Base-by-base conservation (phyloP, 495 filamentous ascomycete genomes). In the Tuber microsphaerosporum region DNA sequence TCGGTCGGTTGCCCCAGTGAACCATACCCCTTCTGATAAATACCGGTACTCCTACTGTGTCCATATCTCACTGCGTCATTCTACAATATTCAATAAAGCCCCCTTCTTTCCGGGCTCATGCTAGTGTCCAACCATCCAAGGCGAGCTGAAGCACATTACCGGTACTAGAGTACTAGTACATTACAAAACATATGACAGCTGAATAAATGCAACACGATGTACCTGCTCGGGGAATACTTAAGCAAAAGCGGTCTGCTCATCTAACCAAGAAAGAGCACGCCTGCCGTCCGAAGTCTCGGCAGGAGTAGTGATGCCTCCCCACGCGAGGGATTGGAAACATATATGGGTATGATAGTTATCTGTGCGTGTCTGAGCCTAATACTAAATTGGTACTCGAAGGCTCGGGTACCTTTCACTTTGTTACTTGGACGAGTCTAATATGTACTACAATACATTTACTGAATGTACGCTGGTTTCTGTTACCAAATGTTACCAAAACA, bases 401-500 rank as follows among this genome's bases (percentile, higher is more conserved):
- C 0, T 6, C 39, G 4, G 39, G 39, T 5, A 41, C 39, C 39
- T 5, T 3, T 41, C 5, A 41, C 39, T 2, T 41, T 41, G 39
- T 41, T 41, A 5, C 39, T 41, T 41, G 39, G n/a, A n/a, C n/a
- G n/a, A n/a, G n/a, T n/a, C n/a, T n/a, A n/a, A n/a, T n/a, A n/a
- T n/a, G n/a, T n/a, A n/a, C n/a, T n/a, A n/a, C n/a, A n/a, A n/a
- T n/a, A n/a, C n/a, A n/a, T n/a, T n/a, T 41, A 41, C 39, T 41
- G 39, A 5, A 41, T 41, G 39, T 41, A 41, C 39, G n/a, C 12
- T 61, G 51, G 31, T 61, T 61, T 31, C 51, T 61, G 31, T 61
- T 61, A 61, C 51, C n/a, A 61, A 61, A 61, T 61, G 31, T 61
- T 61, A 61, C 51, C n/a, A 61, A 61, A 61, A 61, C 26, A 2